Conservation (phyloP, 2,329 filamentous ascomycete species). For the Cladosporium velox region DNA sequence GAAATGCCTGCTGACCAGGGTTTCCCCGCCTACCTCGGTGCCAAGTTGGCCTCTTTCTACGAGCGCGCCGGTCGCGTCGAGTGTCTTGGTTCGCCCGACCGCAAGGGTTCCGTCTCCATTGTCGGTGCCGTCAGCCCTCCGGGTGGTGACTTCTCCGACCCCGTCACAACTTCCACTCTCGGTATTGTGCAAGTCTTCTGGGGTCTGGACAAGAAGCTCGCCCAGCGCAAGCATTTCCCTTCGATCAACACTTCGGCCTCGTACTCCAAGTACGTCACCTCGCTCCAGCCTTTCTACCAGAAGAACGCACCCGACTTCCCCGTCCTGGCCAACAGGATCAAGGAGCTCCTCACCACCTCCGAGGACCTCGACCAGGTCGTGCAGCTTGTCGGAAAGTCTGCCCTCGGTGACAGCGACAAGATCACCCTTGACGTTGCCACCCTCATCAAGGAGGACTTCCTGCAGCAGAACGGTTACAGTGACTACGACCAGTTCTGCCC, state of each 20-base stretch:
- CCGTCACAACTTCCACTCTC: conserved; percentile 89
- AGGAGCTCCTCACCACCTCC: conserved; percentile 88
- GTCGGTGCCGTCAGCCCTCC: conserved; percentile 96
- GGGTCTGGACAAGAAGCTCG: conserved; percentile 99
- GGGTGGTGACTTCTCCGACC: conserved; percentile 98
- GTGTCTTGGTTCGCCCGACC: conserved; percentile 83
- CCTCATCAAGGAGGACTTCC: conserved; percentile 95
- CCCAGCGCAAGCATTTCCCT: conserved; percentile 98
- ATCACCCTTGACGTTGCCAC: conserved; percentile 92
- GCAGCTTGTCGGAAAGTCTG: conserved; percentile 96
- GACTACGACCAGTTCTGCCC: conserved; percentile 99
- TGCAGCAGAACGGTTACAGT: conserved; percentile 98
- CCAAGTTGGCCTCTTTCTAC: conserved; percentile 98
- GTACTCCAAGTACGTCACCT: conserved; percentile 93
- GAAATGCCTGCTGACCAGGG: conserved; percentile 99
- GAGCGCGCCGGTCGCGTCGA: conserved; percentile 90
- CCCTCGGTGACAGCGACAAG: conserved; percentile 94
- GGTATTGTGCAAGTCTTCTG: conserved; percentile 99
- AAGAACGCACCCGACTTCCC: conserved; percentile 94
- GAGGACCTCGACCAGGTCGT: conserved; percentile 98
- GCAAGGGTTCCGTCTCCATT: conserved; percentile 91
- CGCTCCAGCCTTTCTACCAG: conserved; percentile 91
- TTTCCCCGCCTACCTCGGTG: conserved; percentile 95
- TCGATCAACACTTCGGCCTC: conserved; percentile 94
- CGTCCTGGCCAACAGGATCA: conserved; percentile 86